phyloP scores from a whole-genome alignment of 2,329 filamentous ascomycete species.

The Colletotrichum coccodes region DNA sequence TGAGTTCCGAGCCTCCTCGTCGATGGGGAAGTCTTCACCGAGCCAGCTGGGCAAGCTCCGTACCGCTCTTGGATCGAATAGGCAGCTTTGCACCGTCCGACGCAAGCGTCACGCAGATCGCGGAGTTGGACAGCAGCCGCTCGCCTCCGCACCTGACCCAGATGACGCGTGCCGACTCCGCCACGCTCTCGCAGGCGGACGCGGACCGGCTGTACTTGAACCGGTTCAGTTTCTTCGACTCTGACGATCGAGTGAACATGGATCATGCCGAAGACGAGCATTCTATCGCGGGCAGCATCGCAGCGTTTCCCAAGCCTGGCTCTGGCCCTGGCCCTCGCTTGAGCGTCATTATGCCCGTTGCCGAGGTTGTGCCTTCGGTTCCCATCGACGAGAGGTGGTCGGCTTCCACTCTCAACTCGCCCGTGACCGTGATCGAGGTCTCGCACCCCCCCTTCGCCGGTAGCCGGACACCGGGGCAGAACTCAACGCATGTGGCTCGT shows the following conservation, averaged over 20 bases:
- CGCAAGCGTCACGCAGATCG: not conserved
- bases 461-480: not conserved
- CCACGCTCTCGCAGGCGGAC: constrained; percentile 28
- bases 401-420: constrained; percentile 27
- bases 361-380: constrained; percentile 42
- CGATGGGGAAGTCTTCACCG: constrained; percentile 31
- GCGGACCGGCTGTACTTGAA: constrained; percentile 25
- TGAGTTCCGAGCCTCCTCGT: constrained; percentile 26
- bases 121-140: not conserved
- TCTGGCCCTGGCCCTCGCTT: constrained; percentile 38
- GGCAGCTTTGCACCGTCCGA: constrained; percentile 33
- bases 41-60: constrained; percentile 34
- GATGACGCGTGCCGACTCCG: constrained; percentile 28
- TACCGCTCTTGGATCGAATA: constrained; percentile 32
- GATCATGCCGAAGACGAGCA: not conserved
- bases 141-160: not conserved
- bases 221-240: constrained; percentile 6
- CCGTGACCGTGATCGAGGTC: constrained; percentile 12
- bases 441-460: constrained; percentile 1
- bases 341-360: constrained; percentile 52
- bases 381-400: constrained; percentile 30
- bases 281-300: constrained; percentile 22
- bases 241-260: not conserved
- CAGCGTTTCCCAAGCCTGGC: constrained; percentile 13
- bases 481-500: constrained; percentile 4